Evolutionary conservation across 2,329 filamentous ascomycete genomes (phyloP), one percentile per base, ranked within the genome.

Genomic region (Rhynchosporium secalis): DNA sequence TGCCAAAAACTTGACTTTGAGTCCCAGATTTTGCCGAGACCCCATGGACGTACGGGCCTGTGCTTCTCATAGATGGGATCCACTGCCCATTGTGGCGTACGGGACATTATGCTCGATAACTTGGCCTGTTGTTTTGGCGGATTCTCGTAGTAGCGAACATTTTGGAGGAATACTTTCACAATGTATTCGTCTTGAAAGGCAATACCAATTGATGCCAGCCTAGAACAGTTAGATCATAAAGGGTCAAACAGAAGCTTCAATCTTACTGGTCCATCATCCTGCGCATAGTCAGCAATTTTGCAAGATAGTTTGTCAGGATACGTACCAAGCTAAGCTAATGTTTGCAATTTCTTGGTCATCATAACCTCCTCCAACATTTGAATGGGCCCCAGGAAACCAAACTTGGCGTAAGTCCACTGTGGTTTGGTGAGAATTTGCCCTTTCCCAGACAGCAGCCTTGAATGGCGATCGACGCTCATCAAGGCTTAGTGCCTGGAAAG

Each of bases 401-500:
- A 76, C 73, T 72, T 80, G 79, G 20, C 71, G 62, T 9, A 72
- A 52, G 52, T 73, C 72, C 31, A 65, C 59, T 3, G 66, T 67
- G n/a, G 56, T 52, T 38, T 68, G 63, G 9, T 65, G 56, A 40
- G 62, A 61, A 49, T 68, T 47, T 31, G 56, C 64, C 61, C 69
- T 68, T 60, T 76, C 73, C 77, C 77, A 79, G 9, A 79, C 66
- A 9, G 78, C 74, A 29, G 78, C 76, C 8, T 62, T 62, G 65
- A 78, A 79, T 0, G 76, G 69, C 12, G 64, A 62, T 45, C 80
- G 75, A 40, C 77, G 77, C 66, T 83, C 80, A 65, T 82, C 80
- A 8, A 82, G 75, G 5, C 79, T 79, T 6, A 83, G 72, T 8
- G 79, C 80, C 64, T 83, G 80, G 63, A 83, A 82, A 2, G 80